Base-by-base conservation (phyloP, 352 stramenopile species). In the Pythium dissimile region DNA sequence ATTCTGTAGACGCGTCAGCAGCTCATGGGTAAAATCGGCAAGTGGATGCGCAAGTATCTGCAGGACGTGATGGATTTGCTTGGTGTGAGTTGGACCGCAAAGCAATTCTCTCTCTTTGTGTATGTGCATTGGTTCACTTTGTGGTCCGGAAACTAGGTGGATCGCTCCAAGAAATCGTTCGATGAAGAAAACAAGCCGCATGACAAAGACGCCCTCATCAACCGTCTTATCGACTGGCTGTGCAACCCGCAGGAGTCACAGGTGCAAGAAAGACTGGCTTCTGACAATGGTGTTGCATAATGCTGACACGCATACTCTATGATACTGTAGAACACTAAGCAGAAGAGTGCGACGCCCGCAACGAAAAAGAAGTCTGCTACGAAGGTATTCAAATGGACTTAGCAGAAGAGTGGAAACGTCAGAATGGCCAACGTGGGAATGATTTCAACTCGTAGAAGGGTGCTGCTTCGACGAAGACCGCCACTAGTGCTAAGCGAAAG, bases 131-230 rank as follows among this genome's bases (percentile, higher is more conserved):
- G 6, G 51, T 37, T 27, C 15, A 15, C 30, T n/a, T n/a, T n/a
- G n/a, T n/a, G n/a, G n/a, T n/a, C n/a, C n/a, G n/a, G n/a, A n/a
- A n/a, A n/a, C n/a, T n/a, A 92, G 82, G 75, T 92, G n/a, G 79
- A 93, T 50, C 79, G 84, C 18, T 93, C 84, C 4, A 89, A 89
- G 58, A 93, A 93, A 55, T 92, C 83, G 34, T 92, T 92, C 59
- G 76, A 87, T 21, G 83, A 89, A 9, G 66, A 75, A 53, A 63
- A 67, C 10, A 83, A 84, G 46, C 35, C 53, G 9, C 67, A 74
- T 30, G 73, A 78, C 59, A 93, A 93, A 62, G 80, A 93, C 51
- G 52, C 61, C 21, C 67, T 91, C 12, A 67, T 91, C 21, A 62
- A 77, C 20, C 84, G 84, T 10, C 64, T 93, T 16, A 77, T 90